These are phyloP conservation scores for Synchytrium microbalum DNA, from an alignment of 371 early-diverging fungal genomes.

Conservation along the genomic window DNA sequence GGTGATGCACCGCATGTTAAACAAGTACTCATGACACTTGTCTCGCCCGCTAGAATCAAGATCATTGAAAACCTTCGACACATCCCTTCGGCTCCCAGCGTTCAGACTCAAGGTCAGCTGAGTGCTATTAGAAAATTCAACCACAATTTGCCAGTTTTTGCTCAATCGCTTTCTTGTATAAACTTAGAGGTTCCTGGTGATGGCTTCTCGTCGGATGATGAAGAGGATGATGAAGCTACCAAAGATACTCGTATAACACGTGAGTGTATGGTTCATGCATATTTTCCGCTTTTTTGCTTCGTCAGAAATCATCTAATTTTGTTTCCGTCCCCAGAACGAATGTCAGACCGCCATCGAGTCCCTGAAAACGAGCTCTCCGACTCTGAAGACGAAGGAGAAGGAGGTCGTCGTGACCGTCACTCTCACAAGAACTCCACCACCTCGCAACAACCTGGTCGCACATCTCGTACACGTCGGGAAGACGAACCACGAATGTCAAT, in stretches of 20 bases:
- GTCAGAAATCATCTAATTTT: too few relatives aligned
- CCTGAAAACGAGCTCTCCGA: constrained; percentile 57
- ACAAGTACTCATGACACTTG: too few relatives aligned
- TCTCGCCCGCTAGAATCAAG: constrained; percentile 39
- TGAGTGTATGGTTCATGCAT: constrained; percentile 18
- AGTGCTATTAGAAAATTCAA: too few relatives aligned
- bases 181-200: constrained; percentile 44
- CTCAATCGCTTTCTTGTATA: neutral
- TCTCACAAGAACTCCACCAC: neutral
- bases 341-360: constrained; percentile 43
- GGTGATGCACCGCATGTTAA: too few relatives aligned
- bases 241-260: constrained; percentile 50
- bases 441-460: too few relatives aligned
- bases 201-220: constrained; percentile 41
- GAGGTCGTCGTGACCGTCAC: neutral
- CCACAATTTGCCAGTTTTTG: too few relatives aligned
- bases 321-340: constrained; percentile 33
- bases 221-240: constrained; percentile 26
- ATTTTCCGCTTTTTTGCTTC: neutral
- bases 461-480: neutral
- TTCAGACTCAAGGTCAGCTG: constrained; percentile 78
- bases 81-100: constrained; percentile 89
- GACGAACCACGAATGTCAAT: neutral
- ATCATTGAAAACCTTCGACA: constrained; percentile 85
- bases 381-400: constrained; percentile 50